These are phyloP conservation scores for Elongisporangium prolatum DNA, from an alignment of 352 stramenopile genomes.

Conservation along the genomic window DNA sequence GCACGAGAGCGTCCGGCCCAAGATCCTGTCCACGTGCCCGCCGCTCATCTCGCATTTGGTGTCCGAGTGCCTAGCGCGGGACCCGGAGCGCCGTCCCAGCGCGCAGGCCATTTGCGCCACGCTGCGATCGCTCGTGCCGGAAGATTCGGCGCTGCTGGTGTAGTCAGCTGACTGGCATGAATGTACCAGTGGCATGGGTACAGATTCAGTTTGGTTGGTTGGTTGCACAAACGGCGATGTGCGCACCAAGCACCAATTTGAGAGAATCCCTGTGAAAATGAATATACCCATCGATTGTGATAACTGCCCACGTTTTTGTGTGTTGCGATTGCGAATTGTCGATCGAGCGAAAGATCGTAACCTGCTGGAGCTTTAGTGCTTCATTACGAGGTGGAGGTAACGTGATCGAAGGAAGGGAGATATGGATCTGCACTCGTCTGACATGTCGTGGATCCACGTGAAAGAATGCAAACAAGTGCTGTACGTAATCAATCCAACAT, in stretches of 20 bases:
- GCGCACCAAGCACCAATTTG: neutral
- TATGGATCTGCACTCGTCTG: no score
- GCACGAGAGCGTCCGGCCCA: constrained; percentile 48
- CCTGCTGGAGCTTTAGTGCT: neutral
- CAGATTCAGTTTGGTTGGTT: neutral
- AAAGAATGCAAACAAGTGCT: neutral
- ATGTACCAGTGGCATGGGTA: neutral
- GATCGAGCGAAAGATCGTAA: neutral
- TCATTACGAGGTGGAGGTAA: neutral
- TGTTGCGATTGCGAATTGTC: neutral
- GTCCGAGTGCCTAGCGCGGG: constrained; percentile 41
- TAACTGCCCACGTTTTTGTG: neutral
- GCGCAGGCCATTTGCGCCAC: constrained; percentile 40
- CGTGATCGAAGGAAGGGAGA: neutral
- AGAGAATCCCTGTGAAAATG: neutral
- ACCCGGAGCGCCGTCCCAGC: constrained; percentile 42
- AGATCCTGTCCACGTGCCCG: constrained; percentile 47
- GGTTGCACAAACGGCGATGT: neutral
- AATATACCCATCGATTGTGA: neutral
- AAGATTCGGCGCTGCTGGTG: neutral
- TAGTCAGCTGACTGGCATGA: neutral
- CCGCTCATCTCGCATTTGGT: constrained; percentile 56
- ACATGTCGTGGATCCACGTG: neutral
- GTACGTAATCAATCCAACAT: neutral
- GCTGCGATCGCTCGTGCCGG: constrained; percentile 10